A percentile compares a stretch with the other conserved stretches of the same genome.
phyloP scores from a whole-genome alignment of 2,329 filamentous ascomycete species.

The Pyrenochaeta sp. region DNA sequence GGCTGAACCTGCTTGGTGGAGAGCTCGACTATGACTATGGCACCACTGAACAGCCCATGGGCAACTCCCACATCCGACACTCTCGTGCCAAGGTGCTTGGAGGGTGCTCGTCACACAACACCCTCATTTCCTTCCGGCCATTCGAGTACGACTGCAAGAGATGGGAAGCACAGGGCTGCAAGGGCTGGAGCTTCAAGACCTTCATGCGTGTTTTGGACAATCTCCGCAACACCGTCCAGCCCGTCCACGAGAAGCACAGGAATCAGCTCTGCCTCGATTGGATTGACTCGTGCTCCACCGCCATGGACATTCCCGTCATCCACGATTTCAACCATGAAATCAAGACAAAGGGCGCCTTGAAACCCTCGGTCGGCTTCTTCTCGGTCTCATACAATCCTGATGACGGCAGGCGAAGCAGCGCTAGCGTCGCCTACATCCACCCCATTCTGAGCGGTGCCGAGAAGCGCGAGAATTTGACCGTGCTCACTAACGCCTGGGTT shows the following conservation, averaged over 20 bases:
- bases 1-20: constrained; percentile 83
- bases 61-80: constrained; percentile 91
- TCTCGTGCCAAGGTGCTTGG: constrained; percentile 91
- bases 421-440: constrained; percentile 91
- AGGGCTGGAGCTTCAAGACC: constrained; percentile 85
- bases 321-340: constrained; percentile 90
- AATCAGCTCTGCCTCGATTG: constrained; percentile 94
- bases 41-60: constrained; percentile 87
- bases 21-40: constrained; percentile 90
- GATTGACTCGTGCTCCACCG: constrained; percentile 79
- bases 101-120: constrained; percentile 93
- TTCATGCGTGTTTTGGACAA: constrained; percentile 84
- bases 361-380: constrained; percentile 86
- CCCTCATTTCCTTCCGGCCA: constrained; percentile 88
- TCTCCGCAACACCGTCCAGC: constrained; percentile 88
- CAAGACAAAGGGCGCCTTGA: constrained; percentile 72
- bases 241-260: constrained; percentile 82
- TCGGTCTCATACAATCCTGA: constrained; percentile 91
- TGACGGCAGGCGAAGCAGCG: constrained; percentile 81
- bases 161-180: constrained; percentile 83
- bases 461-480: constrained; percentile 80
- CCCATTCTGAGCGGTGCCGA: constrained; percentile 86
- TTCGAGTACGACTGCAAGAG: constrained; percentile 87
- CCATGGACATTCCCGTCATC: constrained; percentile 81
- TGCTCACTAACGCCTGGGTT: constrained; percentile 89